Evolutionary conservation across 768 basidiomycete species (phyloP).

Genomic region (Rickenella mellea): DNA sequence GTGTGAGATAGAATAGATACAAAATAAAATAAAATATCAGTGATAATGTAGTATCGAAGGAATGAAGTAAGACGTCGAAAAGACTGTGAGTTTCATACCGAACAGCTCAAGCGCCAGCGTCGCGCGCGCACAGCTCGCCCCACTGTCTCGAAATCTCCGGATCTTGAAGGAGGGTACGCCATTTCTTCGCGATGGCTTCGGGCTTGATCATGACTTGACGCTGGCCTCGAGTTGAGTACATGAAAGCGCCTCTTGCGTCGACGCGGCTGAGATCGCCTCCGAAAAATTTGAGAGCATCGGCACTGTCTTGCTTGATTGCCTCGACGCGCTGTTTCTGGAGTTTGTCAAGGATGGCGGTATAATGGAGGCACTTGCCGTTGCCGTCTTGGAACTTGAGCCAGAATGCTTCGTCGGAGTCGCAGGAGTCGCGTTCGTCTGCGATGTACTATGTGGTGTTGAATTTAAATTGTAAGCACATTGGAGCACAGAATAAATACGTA

Average conservation of each 20-base stretch:
- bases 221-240: conserved; percentile 5
- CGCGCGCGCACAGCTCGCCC: no score
- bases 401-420: conserved; percentile 5
- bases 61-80: no score
- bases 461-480: neutral
- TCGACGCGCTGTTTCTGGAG: neutral
- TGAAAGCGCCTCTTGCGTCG: conserved; percentile 4
- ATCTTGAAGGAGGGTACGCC: conserved; percentile 1
- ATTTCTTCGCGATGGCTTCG: conserved; percentile 6
- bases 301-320: conserved; percentile 3
- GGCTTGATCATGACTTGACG: conserved; percentile 6
- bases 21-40: no score
- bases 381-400: conserved; percentile 8
- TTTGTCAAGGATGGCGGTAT: conserved; percentile 6
- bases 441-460: conserved; percentile 5
- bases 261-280: conserved; percentile 4
- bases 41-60: no score
- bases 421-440: conserved; percentile 5
- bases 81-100: no score
- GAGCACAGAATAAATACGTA: neutral
- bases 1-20: no score
- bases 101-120: no score
- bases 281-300: conserved; percentile 7
- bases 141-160: neutral
- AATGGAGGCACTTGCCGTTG: conserved; percentile 2